Evolutionary conservation across 768 basidiomycete genomes (phyloP), one percentile per base, ranked within the genome.

Genomic region (Mycena olivaceomarginata): DNA sequence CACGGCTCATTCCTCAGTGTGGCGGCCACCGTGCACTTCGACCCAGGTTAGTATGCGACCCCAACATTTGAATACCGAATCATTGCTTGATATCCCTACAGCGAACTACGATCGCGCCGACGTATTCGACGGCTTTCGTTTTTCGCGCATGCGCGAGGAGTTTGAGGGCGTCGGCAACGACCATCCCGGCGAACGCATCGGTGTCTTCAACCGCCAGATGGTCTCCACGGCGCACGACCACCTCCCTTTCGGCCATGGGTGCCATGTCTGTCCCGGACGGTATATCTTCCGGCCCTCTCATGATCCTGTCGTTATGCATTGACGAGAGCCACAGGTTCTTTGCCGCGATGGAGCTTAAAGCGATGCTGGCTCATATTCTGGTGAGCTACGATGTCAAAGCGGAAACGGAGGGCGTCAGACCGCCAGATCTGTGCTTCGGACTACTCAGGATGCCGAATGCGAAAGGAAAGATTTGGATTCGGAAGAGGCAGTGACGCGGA

Each of bases 311-410:
- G n/a, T 31, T 7, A 31, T 31, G 10, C 9, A 46, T 37, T 62
- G 43, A 63, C 81, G 83, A 66, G 79, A 83, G 16, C 12, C 16
- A 84, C 9, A 79, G 85, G 5, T 85, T 85, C 79, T 83, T 85
- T 59, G 85, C 82, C 6, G 77, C 82, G 20, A 81, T 85, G 31
- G 31, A 31, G 31, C 31, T 31, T 31, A 31, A 31, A 31, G 31
- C 31, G 31, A 31, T 31, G 76, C 68, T 85, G 51, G 84, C 81
- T 4, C 79, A 84, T 68, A 69, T 86, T 12, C 60, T 86, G 18
- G 51, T 83, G 56, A 81, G 81, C 66, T 86, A 85, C 74, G 86
- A 86, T 75, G 63, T 84, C 46, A 83, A 82, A 66, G 74, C 86
- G 45, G 83, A 86, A 65, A 57, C 80, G 46, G 83, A 85, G 48